Conservation (phyloP, 2,329 filamentous ascomycete species). For the Trichoderma hamatum region DNA sequence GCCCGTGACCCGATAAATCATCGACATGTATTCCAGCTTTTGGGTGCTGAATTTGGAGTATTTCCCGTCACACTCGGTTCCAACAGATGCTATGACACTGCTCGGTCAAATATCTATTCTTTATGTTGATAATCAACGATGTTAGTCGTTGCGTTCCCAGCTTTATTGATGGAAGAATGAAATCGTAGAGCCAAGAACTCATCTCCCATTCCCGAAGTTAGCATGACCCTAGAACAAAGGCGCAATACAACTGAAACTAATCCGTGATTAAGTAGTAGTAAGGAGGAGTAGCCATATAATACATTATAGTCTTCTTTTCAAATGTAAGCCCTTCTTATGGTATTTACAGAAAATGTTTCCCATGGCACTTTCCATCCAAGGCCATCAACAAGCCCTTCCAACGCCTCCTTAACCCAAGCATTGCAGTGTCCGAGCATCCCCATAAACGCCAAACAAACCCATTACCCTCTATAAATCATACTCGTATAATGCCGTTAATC, state of each 20-base stretch:
- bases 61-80: not conserved
- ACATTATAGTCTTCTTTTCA: not conserved
- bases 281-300: not conserved
- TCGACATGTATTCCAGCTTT: not conserved
- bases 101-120: fast-evolving
- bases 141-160: not conserved
- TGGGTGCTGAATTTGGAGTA: not conserved
- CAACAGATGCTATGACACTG: not conserved
- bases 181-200: not conserved
- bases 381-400: not conserved
- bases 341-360: not conserved
- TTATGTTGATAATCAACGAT: not conserved
- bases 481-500: not conserved
- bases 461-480: not conserved
- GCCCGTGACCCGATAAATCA: not conserved
- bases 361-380: not conserved
- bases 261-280: too few relatives aligned
- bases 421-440: too few relatives aligned
- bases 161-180: not conserved
- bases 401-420: not conserved
- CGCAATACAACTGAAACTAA: not conserved
- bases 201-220: not conserved
- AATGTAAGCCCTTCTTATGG: not conserved
- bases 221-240: not conserved
- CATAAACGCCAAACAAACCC: not conserved